Evolutionary conservation across 306 rosid genomes (phyloP).

Genomic region (Biancaea sappan): DNA sequence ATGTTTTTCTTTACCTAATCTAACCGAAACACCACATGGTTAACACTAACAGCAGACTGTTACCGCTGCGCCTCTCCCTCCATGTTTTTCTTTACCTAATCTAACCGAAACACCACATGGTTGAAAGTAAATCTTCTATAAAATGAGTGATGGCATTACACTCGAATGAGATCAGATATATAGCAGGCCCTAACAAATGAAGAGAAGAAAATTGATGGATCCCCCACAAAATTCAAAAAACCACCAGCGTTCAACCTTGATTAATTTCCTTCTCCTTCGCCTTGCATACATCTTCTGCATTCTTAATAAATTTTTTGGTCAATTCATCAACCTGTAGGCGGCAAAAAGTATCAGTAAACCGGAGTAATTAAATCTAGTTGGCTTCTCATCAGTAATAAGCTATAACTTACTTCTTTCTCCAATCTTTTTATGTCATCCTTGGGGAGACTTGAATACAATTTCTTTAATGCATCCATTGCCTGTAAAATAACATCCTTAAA

Average conservation of each 20-base stretch:
- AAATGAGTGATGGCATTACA: constrained; percentile 17
- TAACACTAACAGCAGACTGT: no score
- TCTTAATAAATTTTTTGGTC: constrained; percentile 80
- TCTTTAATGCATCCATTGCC: constrained; percentile 91
- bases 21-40: no score
- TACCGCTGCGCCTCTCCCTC: background rate
- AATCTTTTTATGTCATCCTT: constrained; percentile 87
- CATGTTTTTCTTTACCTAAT: background rate
- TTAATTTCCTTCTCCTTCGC: constrained; percentile 83
- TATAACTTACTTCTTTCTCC: constrained; percentile 84
- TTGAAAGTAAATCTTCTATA: constrained; percentile 18
- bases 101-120: background rate
- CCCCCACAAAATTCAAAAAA: constrained; percentile 6
- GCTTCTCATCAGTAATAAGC: background rate
- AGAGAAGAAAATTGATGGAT: constrained; percentile 1
- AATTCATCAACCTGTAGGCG: constrained; percentile 73
- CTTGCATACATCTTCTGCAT: constrained; percentile 81
- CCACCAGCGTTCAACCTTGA: constrained; percentile 48
- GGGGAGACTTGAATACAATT: constrained; percentile 65
- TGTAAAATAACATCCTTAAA: constrained; percentile 41
- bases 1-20: no score
- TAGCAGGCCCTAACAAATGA: constrained; percentile 5
- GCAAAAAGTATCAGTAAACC: constrained; percentile 30
- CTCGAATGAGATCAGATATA: constrained; percentile 26
- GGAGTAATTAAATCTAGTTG: constrained; percentile 19